These are phyloP conservation scores for Candida ulmi DNA, from an alignment of 805 yeast species.

Conservation along the genomic window DNA sequence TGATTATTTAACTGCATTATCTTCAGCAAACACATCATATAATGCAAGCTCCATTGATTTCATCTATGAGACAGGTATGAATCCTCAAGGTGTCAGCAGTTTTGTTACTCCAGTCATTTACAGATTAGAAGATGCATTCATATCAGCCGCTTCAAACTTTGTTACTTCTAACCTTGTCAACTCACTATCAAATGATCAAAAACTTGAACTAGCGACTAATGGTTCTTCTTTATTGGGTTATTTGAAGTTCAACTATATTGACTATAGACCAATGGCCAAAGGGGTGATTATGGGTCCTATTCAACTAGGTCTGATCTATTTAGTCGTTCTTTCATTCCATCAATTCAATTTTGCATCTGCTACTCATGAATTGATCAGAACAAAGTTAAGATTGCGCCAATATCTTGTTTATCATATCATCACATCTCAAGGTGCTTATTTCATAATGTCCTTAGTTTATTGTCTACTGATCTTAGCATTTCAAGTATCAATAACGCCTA, in stretches of 20 bases:
- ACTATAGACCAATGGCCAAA: conserved; percentile 41
- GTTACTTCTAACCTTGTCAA: conserved; percentile 2
- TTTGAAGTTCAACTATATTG: conserved; percentile 28
- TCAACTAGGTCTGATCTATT: conserved; percentile 68
- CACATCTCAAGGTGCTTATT: conserved; percentile 44
- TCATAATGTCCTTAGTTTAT: conserved; percentile 52
- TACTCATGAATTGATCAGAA: conserved; percentile 6
- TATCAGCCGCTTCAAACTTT: conserved; percentile 22
- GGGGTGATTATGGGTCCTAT: conserved; percentile 56
- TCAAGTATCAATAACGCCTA: conserved; percentile 47
- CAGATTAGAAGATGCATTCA: neutral
- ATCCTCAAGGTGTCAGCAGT: conserved; percentile 1
- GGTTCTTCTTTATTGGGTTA: conserved; percentile 9
- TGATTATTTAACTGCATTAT: conserved; percentile 20
- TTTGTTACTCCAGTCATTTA: neutral
- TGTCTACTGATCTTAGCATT: conserved; percentile 59
- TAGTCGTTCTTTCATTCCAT: conserved; percentile 62
- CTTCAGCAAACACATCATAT: conserved; percentile 9
- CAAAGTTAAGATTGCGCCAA: conserved; percentile 29
- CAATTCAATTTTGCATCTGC: conserved; percentile 43
- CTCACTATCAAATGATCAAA: neutral
- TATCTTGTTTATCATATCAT: conserved; percentile 36
- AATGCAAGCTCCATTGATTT: conserved; percentile 15
- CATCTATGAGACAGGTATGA: conserved; percentile 5
- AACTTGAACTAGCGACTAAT: conserved; percentile 7